A percentile compares a stretch with the other conserved stretches of the same genome.
Conservation (phyloP, 75 land plant species). For the Picea glauca region DNA sequence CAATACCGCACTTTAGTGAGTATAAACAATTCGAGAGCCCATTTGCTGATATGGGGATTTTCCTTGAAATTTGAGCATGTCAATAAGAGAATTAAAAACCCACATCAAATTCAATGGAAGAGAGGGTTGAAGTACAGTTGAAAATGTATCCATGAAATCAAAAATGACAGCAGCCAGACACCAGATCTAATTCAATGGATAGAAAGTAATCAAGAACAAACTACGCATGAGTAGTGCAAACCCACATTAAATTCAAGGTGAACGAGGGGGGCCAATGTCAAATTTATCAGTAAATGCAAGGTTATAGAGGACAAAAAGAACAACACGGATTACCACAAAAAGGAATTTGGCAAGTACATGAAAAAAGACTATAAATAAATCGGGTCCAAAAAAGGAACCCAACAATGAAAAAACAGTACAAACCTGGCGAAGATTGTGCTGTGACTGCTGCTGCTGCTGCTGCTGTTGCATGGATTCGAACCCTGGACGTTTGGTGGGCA, state of each 20-base stretch:
- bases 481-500: conserved; percentile 23
- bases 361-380: background rate
- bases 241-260: background rate
- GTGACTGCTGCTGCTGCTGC: conserved; percentile 22
- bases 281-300: background rate
- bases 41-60: background rate
- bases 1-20: too few species aligned
- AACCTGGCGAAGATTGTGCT: conserved; percentile 3
- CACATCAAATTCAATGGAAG: background rate
- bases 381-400: background rate
- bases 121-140: background rate
- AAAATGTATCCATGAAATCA: background rate
- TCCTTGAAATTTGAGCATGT: background rate
- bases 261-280: too few species aligned
- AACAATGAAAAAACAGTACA: background rate
- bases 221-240: background rate
- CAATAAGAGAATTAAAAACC: background rate
- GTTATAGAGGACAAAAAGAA: background rate
- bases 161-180: background rate
- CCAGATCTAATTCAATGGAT: background rate
- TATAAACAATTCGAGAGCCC: too few species aligned
- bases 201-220: background rate
- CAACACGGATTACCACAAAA: background rate
- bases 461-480: conserved; percentile 48
- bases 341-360: background rate